Percentiles rank a stretch among this genome's conserved stretches.
Evolutionary conservation across 164 flowering plant species (phyloP).

Genomic region (Magnolia sinica): DNA sequence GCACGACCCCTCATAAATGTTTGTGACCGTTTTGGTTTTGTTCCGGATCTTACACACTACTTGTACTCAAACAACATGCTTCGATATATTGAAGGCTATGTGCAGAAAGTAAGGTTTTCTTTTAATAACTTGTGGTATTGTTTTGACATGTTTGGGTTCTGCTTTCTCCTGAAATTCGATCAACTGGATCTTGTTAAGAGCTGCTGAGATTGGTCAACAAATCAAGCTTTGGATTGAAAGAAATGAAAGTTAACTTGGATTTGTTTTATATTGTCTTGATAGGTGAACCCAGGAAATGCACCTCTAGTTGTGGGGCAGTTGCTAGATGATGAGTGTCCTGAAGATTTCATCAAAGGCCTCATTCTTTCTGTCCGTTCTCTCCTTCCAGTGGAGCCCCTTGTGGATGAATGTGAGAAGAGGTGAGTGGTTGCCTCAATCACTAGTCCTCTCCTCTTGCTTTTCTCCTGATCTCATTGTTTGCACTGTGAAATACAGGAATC

Average conservation of each 20-base stretch:
- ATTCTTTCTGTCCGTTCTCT: constrained; percentile 58
- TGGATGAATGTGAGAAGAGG: constrained; percentile 99
- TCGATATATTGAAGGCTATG: constrained; percentile 98
- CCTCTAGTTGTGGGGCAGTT: constrained; percentile 98
- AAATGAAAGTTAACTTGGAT: too few relatives aligned
- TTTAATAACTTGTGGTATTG: background rate
- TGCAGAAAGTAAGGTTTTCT: constrained; percentile 67
- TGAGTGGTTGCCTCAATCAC: constrained; percentile 14
- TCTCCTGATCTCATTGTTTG: constrained; percentile 13
- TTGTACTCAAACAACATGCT: constrained; percentile 94
- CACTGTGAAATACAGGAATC: constrained; percentile 60
- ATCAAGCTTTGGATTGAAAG: too few relatives aligned
- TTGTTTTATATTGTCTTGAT: constrained; percentile 3
- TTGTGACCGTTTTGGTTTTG: constrained; percentile 99
- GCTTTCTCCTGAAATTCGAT: background rate
- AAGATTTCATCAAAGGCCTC: constrained; percentile 97
- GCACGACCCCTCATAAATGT: constrained; percentile 97
- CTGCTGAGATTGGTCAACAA: background rate
- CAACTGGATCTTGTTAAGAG: background rate
- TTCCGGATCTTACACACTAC: constrained; percentile 97
- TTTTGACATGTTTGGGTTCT: background rate
- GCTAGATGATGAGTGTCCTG: constrained; percentile 99
- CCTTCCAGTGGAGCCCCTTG: constrained; percentile 98
- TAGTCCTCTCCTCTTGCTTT: background rate
- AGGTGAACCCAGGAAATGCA: constrained; percentile 99